Percentiles rank a stretch among this genome's conserved stretches.
These are phyloP conservation scores for Fibroporia radiculosa DNA, from an alignment of 768 basidiomycete species.

Conservation along the genomic window DNA sequence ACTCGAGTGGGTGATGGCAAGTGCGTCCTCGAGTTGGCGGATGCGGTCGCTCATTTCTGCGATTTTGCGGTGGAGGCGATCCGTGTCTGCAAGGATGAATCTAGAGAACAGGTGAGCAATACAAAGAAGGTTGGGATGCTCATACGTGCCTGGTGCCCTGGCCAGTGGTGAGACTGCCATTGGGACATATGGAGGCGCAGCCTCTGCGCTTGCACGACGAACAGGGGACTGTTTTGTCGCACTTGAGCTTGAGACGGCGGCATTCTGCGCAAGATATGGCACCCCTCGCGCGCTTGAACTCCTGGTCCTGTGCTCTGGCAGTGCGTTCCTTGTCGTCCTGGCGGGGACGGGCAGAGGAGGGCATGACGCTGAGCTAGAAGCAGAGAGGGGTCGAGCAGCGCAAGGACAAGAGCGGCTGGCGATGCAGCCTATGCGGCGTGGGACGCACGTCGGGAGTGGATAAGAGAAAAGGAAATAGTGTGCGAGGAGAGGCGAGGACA, in stretches of 20 bases:
- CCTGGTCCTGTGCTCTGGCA: constrained; percentile 40
- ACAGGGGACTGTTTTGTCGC: constrained; percentile 60
- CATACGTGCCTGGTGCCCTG: constrained; percentile 61
- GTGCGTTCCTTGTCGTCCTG: constrained; percentile 18
- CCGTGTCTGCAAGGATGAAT: constrained; percentile 60
- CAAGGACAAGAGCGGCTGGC: background rate
- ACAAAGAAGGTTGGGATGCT: background rate
- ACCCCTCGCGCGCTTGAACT: constrained; percentile 65
- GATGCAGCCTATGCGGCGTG: too few species aligned
- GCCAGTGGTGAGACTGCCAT: constrained; percentile 68
- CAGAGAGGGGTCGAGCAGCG: constrained; percentile 1
- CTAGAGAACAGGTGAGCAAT: constrained; percentile 24
- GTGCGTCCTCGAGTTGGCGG: constrained; percentile 61
- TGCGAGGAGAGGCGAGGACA: too few species aligned
- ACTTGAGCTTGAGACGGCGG: constrained; percentile 32
- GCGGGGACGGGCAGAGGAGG: constrained; percentile 15
- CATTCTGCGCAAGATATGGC: constrained; percentile 78
- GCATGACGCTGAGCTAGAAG: too few species aligned
- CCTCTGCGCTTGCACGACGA: constrained; percentile 60
- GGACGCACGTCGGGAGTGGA: too few species aligned
- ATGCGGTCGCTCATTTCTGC: constrained; percentile 60
- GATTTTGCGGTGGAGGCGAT: constrained; percentile 58
- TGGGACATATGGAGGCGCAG: constrained; percentile 72
- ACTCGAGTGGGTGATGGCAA: constrained; percentile 51
- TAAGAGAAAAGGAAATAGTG: too few species aligned